Evolutionary conservation across 345 rosid genomes (phyloP).

Genomic region (Ceriops decandra): DNA sequence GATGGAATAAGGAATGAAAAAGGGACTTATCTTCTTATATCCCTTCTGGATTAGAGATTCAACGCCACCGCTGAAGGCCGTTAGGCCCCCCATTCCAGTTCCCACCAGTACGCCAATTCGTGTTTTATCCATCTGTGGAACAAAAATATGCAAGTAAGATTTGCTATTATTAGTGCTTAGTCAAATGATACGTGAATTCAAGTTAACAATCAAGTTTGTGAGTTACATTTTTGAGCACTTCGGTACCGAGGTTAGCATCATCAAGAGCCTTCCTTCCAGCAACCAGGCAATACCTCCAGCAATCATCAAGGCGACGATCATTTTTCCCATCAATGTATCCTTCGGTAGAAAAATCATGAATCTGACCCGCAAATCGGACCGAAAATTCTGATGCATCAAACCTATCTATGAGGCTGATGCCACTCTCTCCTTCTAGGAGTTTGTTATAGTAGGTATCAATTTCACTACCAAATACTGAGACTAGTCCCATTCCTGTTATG

Average conservation of each 20-base stretch:
- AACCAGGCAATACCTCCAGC: constrained; percentile 70
- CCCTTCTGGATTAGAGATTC: constrained; percentile 53
- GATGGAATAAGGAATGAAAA: constrained; percentile 58
- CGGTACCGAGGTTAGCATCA: constrained; percentile 46
- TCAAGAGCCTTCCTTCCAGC: constrained; percentile 58
- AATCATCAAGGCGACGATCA: constrained; percentile 62
- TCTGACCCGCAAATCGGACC: constrained; percentile 60
- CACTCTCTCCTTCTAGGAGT: constrained; percentile 65
- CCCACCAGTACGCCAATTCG: constrained; percentile 63
- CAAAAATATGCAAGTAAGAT: neutral
- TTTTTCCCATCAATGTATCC: constrained; percentile 66
- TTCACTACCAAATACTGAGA: constrained; percentile 52
- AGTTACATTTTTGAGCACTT: constrained; percentile 47
- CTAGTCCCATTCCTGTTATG: constrained; percentile 66
- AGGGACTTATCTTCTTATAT: constrained; percentile 55
- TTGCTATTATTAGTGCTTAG: neutral
- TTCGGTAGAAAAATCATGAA: constrained; percentile 51
- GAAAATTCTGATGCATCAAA: constrained; percentile 56
- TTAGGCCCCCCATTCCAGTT: constrained; percentile 68
- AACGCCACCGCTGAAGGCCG: constrained; percentile 45
- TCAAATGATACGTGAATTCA: neutral
- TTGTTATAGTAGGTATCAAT: constrained; percentile 42
- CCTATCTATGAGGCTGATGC: constrained; percentile 54
- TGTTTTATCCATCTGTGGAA: constrained; percentile 50
- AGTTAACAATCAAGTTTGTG: neutral